Conservation (phyloP, 1,284 basidiomycete genomes). For the Acaromyces ingoldii region DNA sequence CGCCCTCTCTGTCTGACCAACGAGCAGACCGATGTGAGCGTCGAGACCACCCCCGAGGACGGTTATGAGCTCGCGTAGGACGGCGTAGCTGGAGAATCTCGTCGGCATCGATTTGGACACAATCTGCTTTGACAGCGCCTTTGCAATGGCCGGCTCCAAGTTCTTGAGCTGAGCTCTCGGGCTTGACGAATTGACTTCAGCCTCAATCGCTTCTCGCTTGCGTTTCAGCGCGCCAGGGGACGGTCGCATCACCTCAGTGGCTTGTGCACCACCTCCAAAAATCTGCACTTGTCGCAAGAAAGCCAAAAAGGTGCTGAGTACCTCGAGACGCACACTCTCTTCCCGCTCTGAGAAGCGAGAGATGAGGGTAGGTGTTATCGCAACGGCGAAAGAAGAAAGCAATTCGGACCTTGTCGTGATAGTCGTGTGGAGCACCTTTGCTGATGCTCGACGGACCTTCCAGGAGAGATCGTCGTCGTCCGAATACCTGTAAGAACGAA, state of each 20-base stretch:
- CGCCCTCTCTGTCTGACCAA: constrained; percentile 51
- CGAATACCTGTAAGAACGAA: constrained; percentile 65
- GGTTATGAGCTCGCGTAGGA: constrained; percentile 70
- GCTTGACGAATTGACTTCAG: constrained; percentile 18
- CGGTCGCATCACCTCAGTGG: constrained; percentile 60
- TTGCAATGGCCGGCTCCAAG: constrained; percentile 72
- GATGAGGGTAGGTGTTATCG: constrained; percentile 79
- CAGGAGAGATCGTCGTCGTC: constrained; percentile 99
- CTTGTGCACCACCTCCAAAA: constrained; percentile 55
- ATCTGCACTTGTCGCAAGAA: constrained; percentile 71
- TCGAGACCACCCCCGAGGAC: constrained; percentile 80
- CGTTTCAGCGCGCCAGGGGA: constrained; percentile 49
- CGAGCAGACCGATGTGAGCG: constrained; percentile 61
- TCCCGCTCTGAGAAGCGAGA: constrained; percentile 90
- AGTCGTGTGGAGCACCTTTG: constrained; percentile 78
- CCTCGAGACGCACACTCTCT: constrained; percentile 87
- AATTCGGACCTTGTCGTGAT: constrained; percentile 84
- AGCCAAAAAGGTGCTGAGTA: constrained; percentile 77
- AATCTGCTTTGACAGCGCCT: constrained; percentile 76
- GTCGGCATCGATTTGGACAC: constrained; percentile 77
- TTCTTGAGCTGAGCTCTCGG: constrained; percentile 52
- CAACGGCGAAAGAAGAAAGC: constrained; percentile 70
- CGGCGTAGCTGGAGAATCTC: constrained; percentile 75
- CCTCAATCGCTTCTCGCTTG: constrained; percentile 41
- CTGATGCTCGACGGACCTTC: constrained; percentile 89